Conservation (phyloP, 1,284 basidiomycete species). For the Cryptococcus sp. region DNA sequence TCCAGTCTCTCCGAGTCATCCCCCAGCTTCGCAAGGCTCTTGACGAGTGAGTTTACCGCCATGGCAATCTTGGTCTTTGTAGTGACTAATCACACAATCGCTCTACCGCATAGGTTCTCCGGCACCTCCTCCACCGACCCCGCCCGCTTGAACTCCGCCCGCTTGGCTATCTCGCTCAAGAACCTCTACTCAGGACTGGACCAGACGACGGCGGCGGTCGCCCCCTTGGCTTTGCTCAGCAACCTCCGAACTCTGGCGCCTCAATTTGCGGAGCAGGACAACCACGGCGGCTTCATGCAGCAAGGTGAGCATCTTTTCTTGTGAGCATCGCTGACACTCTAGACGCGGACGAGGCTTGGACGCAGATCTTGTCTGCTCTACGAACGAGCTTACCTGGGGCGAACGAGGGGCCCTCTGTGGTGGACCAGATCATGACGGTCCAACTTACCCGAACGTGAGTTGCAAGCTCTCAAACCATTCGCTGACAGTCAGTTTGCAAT, state of each 20-base stretch:
- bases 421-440: constrained; percentile 81
- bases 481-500: constrained; percentile 59
- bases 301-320: constrained; percentile 59
- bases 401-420: constrained; percentile 56
- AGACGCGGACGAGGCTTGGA: constrained; percentile 97
- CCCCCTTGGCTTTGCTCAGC: constrained; percentile 68
- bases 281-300: constrained; percentile 68
- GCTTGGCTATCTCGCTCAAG: constrained; percentile 59
- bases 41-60: constrained; percentile 54
- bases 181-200: constrained; percentile 71
- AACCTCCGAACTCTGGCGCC: constrained; percentile 76
- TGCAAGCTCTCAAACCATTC: not conserved
- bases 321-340: not conserved
- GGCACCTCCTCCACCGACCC: constrained; percentile 23
- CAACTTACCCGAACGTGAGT: constrained; percentile 77
- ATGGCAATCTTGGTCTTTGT: no score
- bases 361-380: constrained; percentile 74
- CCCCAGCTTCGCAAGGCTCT: constrained; percentile 79
- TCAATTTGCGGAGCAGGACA: constrained; percentile 80
- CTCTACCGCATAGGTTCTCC: constrained; percentile 10
- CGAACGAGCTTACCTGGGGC: constrained; percentile 59
- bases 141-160: no score
- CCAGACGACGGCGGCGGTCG: constrained; percentile 71
- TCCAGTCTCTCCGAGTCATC: constrained; percentile 86
- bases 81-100: no score